phyloP scores from a whole-genome alignment of 1,139 yeast species.

The Nematodospora anomalae region DNA sequence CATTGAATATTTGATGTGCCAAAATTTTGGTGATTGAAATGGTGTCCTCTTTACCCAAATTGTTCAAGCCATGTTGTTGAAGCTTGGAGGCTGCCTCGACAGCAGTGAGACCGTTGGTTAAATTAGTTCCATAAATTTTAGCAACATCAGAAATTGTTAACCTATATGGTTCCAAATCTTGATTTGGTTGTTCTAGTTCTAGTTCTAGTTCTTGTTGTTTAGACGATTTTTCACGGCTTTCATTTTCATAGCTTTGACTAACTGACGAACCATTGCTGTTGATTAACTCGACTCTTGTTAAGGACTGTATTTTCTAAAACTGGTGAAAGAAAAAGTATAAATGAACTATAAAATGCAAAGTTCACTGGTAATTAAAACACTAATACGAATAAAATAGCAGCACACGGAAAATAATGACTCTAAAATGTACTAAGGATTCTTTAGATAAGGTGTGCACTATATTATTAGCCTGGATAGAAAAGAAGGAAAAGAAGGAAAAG shows the following conservation, averaged over 20 bases:
- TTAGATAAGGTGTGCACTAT: too few species aligned
- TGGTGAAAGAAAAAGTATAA: neutral
- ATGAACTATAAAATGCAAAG: too few species aligned
- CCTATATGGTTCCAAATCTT: conserved; percentile 21
- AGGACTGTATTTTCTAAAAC: conserved; percentile 10
- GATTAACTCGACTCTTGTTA: conserved; percentile 1
- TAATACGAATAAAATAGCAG: neutral
- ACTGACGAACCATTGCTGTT: conserved; percentile 10
- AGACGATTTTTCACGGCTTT: conserved; percentile 11
- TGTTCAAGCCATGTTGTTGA: conserved; percentile 54
- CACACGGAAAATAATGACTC: neutral
- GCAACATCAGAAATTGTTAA: conserved; percentile 35
- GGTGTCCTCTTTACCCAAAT: conserved; percentile 59
- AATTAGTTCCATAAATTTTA: conserved; percentile 36
- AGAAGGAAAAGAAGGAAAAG: too few species aligned
- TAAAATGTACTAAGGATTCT: neutral
- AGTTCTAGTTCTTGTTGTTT: neutral
- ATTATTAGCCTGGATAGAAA: too few species aligned
- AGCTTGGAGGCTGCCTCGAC: conserved; percentile 29
- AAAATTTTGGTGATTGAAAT: conserved; percentile 59
- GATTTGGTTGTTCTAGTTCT: neutral
- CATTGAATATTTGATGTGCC: conserved; percentile 72
- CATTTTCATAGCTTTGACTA: conserved; percentile 10
- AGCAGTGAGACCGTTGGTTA: conserved; percentile 48
- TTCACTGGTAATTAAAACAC: too few species aligned